Percentiles rank a stretch among this genome's conserved stretches.
These are phyloP conservation scores for Cinnamomum micranthum DNA, from an alignment of 164 flowering plant genomes.

Conservation along the genomic window DNA sequence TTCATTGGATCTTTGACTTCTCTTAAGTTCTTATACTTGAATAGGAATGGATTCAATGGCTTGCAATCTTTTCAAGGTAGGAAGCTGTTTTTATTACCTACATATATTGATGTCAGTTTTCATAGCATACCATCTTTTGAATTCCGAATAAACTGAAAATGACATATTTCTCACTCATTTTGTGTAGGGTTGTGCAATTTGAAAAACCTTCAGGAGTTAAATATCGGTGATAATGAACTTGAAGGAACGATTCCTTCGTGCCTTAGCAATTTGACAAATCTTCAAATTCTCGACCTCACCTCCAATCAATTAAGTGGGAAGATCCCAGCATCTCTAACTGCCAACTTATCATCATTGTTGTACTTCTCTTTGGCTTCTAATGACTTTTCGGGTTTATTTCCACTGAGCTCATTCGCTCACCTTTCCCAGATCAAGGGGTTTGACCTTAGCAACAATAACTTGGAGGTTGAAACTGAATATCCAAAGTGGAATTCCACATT, in stretches of 20 bases:
- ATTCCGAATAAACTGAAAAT: too few relatives aligned
- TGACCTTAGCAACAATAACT: background rate
- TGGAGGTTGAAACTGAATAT: constrained; percentile 1
- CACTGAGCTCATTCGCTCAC: background rate
- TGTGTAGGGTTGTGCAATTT: too few relatives aligned
- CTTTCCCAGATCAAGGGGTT: background rate
- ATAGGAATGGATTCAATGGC: too few relatives aligned
- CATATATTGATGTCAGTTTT: too few relatives aligned
- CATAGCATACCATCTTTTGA: too few relatives aligned
- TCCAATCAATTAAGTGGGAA: background rate
- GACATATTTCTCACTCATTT: too few relatives aligned
- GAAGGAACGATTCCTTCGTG: constrained; percentile 8
- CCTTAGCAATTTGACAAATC: constrained; percentile 3
- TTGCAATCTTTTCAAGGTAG: too few relatives aligned
- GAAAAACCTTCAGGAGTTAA: background rate
- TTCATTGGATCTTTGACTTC: too few relatives aligned
- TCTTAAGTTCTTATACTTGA: too few relatives aligned
- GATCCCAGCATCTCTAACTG: background rate
- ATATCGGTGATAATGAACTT: background rate
- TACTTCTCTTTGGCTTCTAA: background rate
- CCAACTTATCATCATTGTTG: background rate
- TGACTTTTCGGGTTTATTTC: background rate
- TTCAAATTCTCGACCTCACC: constrained; percentile 3
- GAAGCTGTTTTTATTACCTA: too few relatives aligned
- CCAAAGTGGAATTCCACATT: constrained; percentile 1